A percentile compares a stretch with the other conserved stretches of the same genome.
These are phyloP conservation scores for Adansonia rubrostipa DNA, from an alignment of 441 rosid species.

Conservation along the genomic window DNA sequence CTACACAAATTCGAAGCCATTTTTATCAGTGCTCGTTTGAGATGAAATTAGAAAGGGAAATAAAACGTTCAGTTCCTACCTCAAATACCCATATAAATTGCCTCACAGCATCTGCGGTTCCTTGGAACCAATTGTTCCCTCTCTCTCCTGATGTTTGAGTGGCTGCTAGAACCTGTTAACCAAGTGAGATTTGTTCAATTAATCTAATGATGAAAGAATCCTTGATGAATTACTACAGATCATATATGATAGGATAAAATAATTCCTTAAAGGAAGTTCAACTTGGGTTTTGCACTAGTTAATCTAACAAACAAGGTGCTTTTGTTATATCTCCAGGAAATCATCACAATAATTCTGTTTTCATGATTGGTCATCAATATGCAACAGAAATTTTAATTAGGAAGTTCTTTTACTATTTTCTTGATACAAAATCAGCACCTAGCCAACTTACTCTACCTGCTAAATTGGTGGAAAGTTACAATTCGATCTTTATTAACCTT, in stretches of 20 bases:
- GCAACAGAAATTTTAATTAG: not conserved
- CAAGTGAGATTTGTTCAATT: slow-evolving; percentile 9
- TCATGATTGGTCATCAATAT: not conserved
- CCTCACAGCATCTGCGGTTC: slow-evolving; percentile 99
- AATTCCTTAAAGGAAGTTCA: not conserved
- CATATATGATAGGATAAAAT: not conserved
- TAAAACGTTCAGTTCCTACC: slow-evolving; percentile 43
- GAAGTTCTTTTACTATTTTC: not conserved
- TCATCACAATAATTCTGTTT: not conserved
- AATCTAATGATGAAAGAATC: slow-evolving; percentile 13
- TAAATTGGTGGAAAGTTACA: not conserved
- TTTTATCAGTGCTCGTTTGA: not conserved
- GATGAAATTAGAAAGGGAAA: slow-evolving; percentile 6
- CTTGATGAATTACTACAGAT: not conserved
- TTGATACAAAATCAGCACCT: not conserved
- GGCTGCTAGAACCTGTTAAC: slow-evolving; percentile 83
- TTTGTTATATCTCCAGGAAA: not conserved
- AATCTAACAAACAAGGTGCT: not conserved
- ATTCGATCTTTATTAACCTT: not conserved
- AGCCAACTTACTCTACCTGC: not conserved
- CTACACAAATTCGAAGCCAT: not conserved
- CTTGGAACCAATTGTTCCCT: slow-evolving; percentile 93
- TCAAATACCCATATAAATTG: slow-evolving; percentile 94
- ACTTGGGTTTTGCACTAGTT: not conserved
- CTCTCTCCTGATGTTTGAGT: slow-evolving; percentile 95